These are phyloP conservation scores for Colletotrichum tamarilloi DNA, from an alignment of 2,329 filamentous ascomycete genomes.

Conservation along the genomic window DNA sequence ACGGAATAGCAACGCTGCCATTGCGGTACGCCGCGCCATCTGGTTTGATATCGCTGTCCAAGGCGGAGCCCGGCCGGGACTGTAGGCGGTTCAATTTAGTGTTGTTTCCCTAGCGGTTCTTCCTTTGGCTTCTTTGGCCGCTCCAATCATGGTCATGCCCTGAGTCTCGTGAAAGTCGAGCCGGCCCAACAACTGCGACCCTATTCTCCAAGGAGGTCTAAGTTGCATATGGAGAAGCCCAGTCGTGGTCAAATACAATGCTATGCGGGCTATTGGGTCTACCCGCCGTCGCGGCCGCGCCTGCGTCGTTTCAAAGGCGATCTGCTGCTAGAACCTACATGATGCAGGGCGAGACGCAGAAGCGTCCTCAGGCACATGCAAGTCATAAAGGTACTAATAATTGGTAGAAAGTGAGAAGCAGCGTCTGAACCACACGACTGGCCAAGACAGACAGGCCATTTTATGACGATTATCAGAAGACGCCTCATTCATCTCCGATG, in stretches of 20 bases:
- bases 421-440: conserved; percentile 15
- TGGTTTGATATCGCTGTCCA: conserved; percentile 32
- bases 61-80: conserved; percentile 32
- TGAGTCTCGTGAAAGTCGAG: conserved; percentile 21
- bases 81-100: conserved; percentile 13
- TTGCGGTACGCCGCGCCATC: conserved; percentile 22
- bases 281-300: conserved; percentile 25
- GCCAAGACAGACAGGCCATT: not conserved
- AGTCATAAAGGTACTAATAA: conserved; percentile 23
- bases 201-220: conserved; percentile 1
- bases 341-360: conserved; percentile 28
- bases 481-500: conserved; percentile 22
- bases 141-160: conserved; percentile 32
- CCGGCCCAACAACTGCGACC: conserved; percentile 13
- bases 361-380: conserved; percentile 31
- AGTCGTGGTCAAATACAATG: not conserved
- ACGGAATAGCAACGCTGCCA: conserved; percentile 9
- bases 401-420: not conserved
- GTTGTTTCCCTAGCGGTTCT: conserved; percentile 20
- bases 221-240: conserved; percentile 25
- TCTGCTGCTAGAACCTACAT: conserved; percentile 32
- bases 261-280: conserved; percentile 2
- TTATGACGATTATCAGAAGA: conserved; percentile 17
- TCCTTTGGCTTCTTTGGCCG: conserved; percentile 14
- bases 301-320: conserved; percentile 35